Conservation (phyloP, 495 filamentous ascomycete genomes). For the Sabuloglossum arenarium region DNA sequence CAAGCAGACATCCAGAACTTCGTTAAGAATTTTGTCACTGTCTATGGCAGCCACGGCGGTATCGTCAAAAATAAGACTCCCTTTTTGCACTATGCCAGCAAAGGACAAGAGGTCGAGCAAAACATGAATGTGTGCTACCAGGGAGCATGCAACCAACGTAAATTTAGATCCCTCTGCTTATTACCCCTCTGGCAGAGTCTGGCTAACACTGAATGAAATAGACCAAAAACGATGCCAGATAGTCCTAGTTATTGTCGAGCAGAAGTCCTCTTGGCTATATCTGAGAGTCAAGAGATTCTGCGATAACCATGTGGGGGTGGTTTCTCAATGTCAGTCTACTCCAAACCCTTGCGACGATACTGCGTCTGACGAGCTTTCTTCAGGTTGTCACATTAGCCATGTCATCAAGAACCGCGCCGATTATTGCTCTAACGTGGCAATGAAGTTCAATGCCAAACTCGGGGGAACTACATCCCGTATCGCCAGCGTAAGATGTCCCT, state of each 20-base stretch:
- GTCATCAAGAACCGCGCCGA: slow-evolving; percentile 42
- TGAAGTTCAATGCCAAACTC: slow-evolving; percentile 96
- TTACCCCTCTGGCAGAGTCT: not conserved
- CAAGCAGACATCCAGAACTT: slow-evolving; percentile 31
- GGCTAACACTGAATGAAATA: not conserved
- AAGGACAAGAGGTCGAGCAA: not conserved
- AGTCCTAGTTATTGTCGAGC: slow-evolving; percentile 43
- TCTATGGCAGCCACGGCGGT: slow-evolving; percentile 55
- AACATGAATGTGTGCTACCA: not conserved
- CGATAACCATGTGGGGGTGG: slow-evolving; percentile 60
- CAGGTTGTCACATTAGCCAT: slow-evolving; percentile 35
- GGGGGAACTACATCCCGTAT: slow-evolving; percentile 49
- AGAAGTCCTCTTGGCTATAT: slow-evolving; percentile 45
- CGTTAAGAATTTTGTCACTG: slow-evolving; percentile 32
- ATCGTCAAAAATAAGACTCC: slow-evolving; percentile 23
- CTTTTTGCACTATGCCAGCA: not conserved
- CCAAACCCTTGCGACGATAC: not conserved
- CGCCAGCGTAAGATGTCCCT: slow-evolving; percentile 10
- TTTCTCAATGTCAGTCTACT: slow-evolving; percentile 33
- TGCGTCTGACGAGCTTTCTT: not conserved
- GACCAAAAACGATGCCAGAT: slow-evolving; percentile 12
- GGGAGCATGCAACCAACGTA: slow-evolving; percentile 6
- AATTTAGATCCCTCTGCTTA: slow-evolving; percentile 4
- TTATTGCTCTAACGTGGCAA: slow-evolving; percentile 70
- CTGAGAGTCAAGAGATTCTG: slow-evolving; percentile 60